These are phyloP conservation scores for Penicillium verrucosum DNA, from an alignment of 2,329 filamentous ascomycete species.

Conservation along the genomic window DNA sequence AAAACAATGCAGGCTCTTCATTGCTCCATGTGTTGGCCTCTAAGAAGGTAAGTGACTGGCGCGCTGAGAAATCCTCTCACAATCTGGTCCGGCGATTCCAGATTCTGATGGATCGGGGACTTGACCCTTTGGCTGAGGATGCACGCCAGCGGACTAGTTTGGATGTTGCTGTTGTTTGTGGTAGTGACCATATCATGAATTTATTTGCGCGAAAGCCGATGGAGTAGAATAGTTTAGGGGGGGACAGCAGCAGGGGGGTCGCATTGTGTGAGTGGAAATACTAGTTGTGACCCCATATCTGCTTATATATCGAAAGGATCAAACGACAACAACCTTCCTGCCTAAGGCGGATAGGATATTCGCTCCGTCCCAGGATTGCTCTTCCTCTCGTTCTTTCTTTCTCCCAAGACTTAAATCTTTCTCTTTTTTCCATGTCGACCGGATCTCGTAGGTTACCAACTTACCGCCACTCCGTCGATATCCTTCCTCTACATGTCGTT, in stretches of 20 bases:
- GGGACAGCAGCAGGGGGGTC: not conserved
- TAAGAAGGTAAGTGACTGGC: not conserved
- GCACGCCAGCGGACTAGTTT: slow-evolving; percentile 13
- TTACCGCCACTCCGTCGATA: too few relatives aligned
- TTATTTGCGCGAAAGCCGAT: slow-evolving; percentile 1
- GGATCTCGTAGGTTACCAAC: too few relatives aligned
- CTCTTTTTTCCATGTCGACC: too few relatives aligned
- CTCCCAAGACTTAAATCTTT: too few relatives aligned
- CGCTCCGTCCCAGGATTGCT: too few relatives aligned
- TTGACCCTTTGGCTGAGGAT: slow-evolving; percentile 21
- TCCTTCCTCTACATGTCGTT: too few relatives aligned
- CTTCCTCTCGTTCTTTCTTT: too few relatives aligned
- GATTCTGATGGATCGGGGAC: slow-evolving; percentile 8
- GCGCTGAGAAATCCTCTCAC: not conserved
- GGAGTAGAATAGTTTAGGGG: not conserved
- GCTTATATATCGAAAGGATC: too few relatives aligned
- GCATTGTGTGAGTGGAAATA: not conserved
- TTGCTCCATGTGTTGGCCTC: slow-evolving; percentile 10
- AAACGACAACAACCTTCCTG: too few relatives aligned
- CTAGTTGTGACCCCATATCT: not conserved
- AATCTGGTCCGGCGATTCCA: slow-evolving; percentile 5
- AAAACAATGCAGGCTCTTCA: not conserved
- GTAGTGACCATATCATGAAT: slow-evolving; percentile 15
- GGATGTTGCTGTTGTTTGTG: slow-evolving; percentile 16
- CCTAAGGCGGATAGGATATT: too few relatives aligned